phyloP scores from a whole-genome alignment of 352 stramenopile genomes.

The Thalassiosira livingstoniorum region DNA sequence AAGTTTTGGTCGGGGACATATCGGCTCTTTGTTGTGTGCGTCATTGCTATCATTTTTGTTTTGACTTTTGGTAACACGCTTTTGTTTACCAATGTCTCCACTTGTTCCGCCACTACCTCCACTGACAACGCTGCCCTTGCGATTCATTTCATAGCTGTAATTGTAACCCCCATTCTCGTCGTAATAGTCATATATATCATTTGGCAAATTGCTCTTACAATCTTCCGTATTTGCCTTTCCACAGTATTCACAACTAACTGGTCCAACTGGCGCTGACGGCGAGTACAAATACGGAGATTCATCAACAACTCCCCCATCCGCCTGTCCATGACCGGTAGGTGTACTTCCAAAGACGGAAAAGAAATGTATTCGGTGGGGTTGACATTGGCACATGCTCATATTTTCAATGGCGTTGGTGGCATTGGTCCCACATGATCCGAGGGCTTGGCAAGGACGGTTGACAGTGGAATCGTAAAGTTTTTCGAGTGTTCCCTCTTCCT shows the following conservation, averaged over 20 bases:
- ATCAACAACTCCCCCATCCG: not conserved
- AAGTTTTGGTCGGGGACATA: conserved; percentile 58
- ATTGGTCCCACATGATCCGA: not conserved
- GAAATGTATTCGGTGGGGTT: not conserved
- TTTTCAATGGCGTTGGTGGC: conserved; percentile 5
- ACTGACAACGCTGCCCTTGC: not conserved
- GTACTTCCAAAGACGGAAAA: conserved; percentile 3
- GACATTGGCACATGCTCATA: not conserved
- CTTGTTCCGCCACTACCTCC: not conserved
- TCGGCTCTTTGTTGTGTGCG: not conserved
- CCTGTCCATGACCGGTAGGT: not conserved
- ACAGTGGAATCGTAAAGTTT: conserved; percentile 4
- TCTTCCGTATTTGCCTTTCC: conserved; percentile 30
- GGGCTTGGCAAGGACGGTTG: conserved; percentile 5
- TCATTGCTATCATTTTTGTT: not conserved
- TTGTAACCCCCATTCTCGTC: not conserved
- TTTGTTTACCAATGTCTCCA: not conserved
- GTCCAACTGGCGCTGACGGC: conserved; percentile 12
- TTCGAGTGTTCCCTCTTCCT: not conserved
- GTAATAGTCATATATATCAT: conserved; percentile 3
- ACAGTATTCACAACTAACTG: conserved; percentile 56
- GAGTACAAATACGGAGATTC: conserved; percentile 33
- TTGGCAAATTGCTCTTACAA: conserved; percentile 30
- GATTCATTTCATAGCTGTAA: not conserved
- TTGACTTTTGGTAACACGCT: not conserved